Base-by-base conservation (phyloP, 2,329 filamentous ascomycete species). In the Herpomyces periplanetae region DNA sequence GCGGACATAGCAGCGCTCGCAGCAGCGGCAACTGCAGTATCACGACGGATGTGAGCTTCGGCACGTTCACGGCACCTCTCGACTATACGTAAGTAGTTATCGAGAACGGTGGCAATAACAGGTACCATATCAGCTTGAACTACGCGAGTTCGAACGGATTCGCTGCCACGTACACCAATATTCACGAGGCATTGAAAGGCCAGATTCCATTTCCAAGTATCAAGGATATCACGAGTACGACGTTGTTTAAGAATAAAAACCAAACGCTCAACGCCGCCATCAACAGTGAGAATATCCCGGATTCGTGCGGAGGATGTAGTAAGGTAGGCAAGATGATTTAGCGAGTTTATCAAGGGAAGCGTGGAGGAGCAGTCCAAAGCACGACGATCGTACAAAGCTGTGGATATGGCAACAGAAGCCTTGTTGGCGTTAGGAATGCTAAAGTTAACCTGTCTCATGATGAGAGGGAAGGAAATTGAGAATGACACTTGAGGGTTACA, bases 131-230 rank as follows among this genome's bases (percentile, higher is more conserved):
- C 80, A 26, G 80, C 80, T 42, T 96, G 80, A 20, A 96, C 80
- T 2, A 96, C 75, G 27, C 80, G 54, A 22, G 80, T 91, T 29
- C 80, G 57, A 23, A 96, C 80, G 28, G 56, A 60, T 43, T 96
- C 80, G 6, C 80, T 88, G 24, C 80, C 80, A 29, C 80, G 57
- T 24, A 96, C 75, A 22, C 80, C 80, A 34, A 96, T 91, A 39
- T 96, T 96, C 36, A 96, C 80, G 27, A 91, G 73, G 38, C 80
- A 96, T 41, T 91, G 80, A 39, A 96, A 96, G 20, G 80, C 80
- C 26, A 96, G 51, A 34, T 88, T 96, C 80, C 80, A 96, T 42
- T 91, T 91, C 80, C 80, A 96, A 66, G 87, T 87, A 38, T 88
- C 75, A 75, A 91, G 88, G 59, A 88, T 63, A 37, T 96, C 75